phyloP scores from a whole-genome alignment of 2,329 filamentous ascomycete genomes.

The Fusarium redolens region DNA sequence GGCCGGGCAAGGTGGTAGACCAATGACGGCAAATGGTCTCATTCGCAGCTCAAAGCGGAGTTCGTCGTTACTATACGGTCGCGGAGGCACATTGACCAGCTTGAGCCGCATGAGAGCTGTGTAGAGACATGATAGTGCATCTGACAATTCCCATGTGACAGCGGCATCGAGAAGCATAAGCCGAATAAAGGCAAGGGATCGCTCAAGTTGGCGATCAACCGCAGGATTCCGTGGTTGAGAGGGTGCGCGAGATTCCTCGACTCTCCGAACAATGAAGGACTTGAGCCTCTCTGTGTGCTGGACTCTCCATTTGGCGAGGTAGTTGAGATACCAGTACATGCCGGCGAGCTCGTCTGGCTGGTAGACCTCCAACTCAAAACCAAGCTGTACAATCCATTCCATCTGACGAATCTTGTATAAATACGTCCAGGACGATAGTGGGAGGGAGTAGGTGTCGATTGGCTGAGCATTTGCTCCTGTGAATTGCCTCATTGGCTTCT shows the following conservation, averaged over 20 bases:
- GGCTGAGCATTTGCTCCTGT: conserved; percentile 51
- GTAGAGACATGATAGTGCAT: conserved; percentile 71
- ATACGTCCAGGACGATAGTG: conserved; percentile 89
- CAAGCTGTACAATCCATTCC: conserved; percentile 87
- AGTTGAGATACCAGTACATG: conserved; percentile 92
- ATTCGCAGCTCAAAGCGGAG: conserved; percentile 86
- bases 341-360: conserved; percentile 83
- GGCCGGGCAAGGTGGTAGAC: conserved; percentile 73
- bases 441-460: conserved; percentile 71
- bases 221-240: conserved; percentile 35
- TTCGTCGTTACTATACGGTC: conserved; percentile 74
- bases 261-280: conserved; percentile 65
- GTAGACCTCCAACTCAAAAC: conserved; percentile 94
- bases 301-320: conserved; percentile 74
- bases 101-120: conserved; percentile 70
- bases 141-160: conserved; percentile 68
- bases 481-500: conserved; percentile 66
- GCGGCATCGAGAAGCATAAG: conserved; percentile 73
- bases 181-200: conserved; percentile 67
- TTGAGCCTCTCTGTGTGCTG: conserved; percentile 80
- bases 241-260: conserved; percentile 45
- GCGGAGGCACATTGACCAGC: conserved; percentile 61
- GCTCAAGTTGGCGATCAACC: conserved; percentile 58
- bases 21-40: conserved; percentile 80
- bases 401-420: conserved; percentile 91